Base-by-base conservation (phyloP, 345 rosid species). In the Salix suchowensis region DNA sequence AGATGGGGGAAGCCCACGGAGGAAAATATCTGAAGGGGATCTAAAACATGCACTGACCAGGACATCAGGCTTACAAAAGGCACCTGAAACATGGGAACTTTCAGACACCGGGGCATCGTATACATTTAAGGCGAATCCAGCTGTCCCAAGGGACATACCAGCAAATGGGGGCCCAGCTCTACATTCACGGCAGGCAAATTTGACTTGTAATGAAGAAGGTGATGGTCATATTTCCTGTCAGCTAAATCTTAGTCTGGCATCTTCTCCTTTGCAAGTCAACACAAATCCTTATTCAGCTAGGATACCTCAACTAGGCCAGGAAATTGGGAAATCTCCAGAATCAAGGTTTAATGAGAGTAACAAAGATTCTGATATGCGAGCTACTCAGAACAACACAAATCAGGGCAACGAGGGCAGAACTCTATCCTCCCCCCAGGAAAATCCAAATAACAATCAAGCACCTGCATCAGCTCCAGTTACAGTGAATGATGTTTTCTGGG, bases 401-500 rank as follows among this genome's bases (percentile, higher is more conserved):
- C 68, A 32, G 67, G 75, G 66, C 3, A 71, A 74, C 39, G 77
- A 71, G 78, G 74, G 73, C 39, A 72, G 70, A 15, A 62, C 76
- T 76, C 30, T 82, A 46, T 68, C 81, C 60, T 79, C 85, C 46
- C 73, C 80, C 1, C 86, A 79, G 70, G 89, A 88, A 34, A 82
- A 71, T 68, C 85, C 85, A 40, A 85, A 71, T 46, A 88, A 75
- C 69, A 88, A 84, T 77, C 88, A 85, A 77, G 85, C 67, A 72
- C 80, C 83, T 21, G 64, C 89, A 74, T 86, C 90, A 77, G 87
- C 88, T 73, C 89, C 87, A 5, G 90, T 68, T 70, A 85, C 92
- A 74, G 94, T 86, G 37, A 96, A 96, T 79, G 99, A 96, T 80
- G 86, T 87, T 54, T 96, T 96, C 83, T 96, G 99, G 99, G 98